Evolutionary conservation across 192 early-diverging fungal species (phyloP).

Genomic region (Ambispora gerdemannii): DNA sequence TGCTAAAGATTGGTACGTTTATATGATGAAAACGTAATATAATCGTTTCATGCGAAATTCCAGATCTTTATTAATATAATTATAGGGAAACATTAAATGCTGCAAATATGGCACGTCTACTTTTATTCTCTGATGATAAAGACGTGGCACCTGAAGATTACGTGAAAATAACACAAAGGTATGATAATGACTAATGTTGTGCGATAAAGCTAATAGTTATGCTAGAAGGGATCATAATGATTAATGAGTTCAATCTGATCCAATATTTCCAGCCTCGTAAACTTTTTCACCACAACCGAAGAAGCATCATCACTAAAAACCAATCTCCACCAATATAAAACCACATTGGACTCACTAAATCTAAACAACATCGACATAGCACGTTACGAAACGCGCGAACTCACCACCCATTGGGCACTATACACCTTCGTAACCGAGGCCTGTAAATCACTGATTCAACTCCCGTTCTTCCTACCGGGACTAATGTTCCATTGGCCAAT

Average conservation of each 20-base stretch:
- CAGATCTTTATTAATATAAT: not conserved
- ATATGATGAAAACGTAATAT: not conserved
- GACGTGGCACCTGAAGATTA: conserved; percentile 36
- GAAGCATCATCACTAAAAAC: conserved; percentile 34
- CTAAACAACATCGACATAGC: conserved; percentile 40
- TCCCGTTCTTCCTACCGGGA: conserved; percentile 45
- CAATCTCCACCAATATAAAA: conserved; percentile 35
- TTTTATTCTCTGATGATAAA: conserved; percentile 42
- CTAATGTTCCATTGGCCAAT: conserved; percentile 42
- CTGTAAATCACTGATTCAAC: conserved; percentile 28
- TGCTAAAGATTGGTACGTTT: conserved; percentile 47
- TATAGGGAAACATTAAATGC: conserved; percentile 40
- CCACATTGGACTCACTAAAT: conserved; percentile 28
- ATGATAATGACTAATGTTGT: not conserved
- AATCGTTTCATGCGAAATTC: not conserved
- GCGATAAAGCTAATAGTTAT: not conserved
- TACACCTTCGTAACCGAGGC: conserved; percentile 32
- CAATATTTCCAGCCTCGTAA: conserved; percentile 20
- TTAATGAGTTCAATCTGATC: not conserved
- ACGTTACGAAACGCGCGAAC: conserved; percentile 37
- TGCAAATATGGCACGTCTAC: conserved; percentile 38
- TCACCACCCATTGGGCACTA: conserved; percentile 32
- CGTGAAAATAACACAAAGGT: conserved; percentile 51
- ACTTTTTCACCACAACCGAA: conserved; percentile 20
- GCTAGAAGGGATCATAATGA: not conserved